Conservation (phyloP, 352 stramenopile genomes). For the Globisporangium cylindrosporum region DNA sequence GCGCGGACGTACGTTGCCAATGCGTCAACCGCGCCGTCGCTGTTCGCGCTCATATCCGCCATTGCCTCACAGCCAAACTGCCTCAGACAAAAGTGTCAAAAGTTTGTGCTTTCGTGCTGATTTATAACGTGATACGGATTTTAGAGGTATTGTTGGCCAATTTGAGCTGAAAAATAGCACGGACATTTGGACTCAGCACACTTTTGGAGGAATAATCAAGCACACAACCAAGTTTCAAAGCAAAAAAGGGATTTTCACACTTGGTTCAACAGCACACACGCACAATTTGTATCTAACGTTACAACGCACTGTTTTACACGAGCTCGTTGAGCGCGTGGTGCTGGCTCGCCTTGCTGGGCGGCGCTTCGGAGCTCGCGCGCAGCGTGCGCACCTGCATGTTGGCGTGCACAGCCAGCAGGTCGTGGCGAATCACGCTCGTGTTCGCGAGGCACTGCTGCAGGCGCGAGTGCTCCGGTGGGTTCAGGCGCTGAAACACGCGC, state of each 20-base stretch:
- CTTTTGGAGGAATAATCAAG: not conserved
- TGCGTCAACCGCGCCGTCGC: slow-evolving; percentile 1
- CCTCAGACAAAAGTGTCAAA: not conserved
- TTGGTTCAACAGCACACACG: not conserved
- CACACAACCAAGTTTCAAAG: not conserved
- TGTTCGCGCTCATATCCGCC: slow-evolving; percentile 1
- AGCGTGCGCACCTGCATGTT: slow-evolving; percentile 18
- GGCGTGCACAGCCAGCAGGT: slow-evolving; percentile 19
- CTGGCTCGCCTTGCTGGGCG: not conserved
- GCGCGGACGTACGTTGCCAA: not conserved
- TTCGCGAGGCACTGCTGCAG: slow-evolving; percentile 20
- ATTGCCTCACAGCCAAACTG: not conserved
- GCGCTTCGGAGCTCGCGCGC: slow-evolving; percentile 4
- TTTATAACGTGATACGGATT: not conserved
- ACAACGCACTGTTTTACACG: not conserved
- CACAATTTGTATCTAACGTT: not conserved
- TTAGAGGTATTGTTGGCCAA: not conserved
- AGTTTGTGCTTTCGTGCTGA: not conserved
- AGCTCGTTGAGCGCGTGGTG: slow-evolving; percentile 6
- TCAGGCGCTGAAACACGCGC: slow-evolving; percentile 10
- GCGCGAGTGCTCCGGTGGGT: slow-evolving; percentile 6
- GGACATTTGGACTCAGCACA: not conserved
- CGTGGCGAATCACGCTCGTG: slow-evolving; percentile 14
- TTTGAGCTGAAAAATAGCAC: not conserved
- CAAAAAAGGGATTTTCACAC: not conserved